Percentiles rank a stretch among this genome's conserved stretches.
Evolutionary conservation across 2,329 filamentous ascomycete genomes (phyloP).

Genomic region (Eurotiales sp.): DNA sequence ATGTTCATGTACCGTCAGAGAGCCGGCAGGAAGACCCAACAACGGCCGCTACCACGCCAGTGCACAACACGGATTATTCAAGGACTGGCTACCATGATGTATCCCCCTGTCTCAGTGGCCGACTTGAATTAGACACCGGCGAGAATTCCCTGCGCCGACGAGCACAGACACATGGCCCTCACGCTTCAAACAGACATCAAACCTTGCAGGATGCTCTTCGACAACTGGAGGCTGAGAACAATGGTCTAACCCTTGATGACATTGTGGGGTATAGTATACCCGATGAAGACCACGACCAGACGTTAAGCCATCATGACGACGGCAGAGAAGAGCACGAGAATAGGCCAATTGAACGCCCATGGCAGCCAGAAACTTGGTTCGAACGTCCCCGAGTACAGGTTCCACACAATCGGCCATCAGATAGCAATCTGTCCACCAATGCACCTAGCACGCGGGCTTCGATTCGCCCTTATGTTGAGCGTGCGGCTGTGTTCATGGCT

Average conservation of each 20-base stretch:
- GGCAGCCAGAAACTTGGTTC: conserved; percentile 14
- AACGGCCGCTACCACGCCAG: too few species aligned
- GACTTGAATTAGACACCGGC: not conserved
- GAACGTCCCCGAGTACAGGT: not conserved
- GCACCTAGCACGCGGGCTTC: conserved; percentile 15
- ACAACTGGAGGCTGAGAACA: conserved; percentile 9
- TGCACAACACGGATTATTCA: not conserved
- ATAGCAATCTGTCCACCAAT: conserved; percentile 13
- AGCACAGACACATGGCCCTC: conserved; percentile 3
- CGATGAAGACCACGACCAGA: not conserved
- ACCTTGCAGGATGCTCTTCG: conserved; percentile 13
- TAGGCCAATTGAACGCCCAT: conserved; percentile 1
- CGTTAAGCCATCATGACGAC: not conserved
- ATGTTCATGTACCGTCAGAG: too few species aligned
- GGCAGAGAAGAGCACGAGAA: not conserved
- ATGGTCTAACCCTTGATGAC: conserved; percentile 7
- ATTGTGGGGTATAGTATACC: conserved; percentile 2
- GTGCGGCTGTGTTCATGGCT: conserved; percentile 12
- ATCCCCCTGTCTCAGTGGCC: not conserved
- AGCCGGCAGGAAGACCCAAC: too few species aligned
- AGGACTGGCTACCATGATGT: not conserved
- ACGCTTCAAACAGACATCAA: conserved; percentile 12
- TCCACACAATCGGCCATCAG: conserved; percentile 7
- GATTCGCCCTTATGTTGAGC: conserved; percentile 12
- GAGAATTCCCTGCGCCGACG: conserved; percentile 1